phyloP scores from a whole-genome alignment of 495 filamentous ascomycete genomes.

The Penicillium simplicissimum region DNA sequence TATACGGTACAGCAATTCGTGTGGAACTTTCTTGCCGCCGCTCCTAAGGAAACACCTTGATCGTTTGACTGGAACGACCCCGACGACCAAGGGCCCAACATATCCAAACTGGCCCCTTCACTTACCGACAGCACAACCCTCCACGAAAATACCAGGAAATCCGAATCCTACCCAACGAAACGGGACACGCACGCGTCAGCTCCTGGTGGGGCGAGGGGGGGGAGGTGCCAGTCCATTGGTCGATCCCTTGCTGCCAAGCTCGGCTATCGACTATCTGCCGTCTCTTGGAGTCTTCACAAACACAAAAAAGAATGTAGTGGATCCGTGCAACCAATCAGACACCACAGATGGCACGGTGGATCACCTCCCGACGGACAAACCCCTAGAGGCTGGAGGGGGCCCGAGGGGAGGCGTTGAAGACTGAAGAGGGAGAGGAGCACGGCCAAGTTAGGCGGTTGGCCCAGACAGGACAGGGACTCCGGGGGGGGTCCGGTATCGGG shows the following conservation, averaged over 20 bases:
- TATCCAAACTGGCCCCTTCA: not conserved
- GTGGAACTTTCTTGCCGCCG: not conserved
- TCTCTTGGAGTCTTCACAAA: conserved; percentile 21
- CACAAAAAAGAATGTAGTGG: conserved; percentile 18
- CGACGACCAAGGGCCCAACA: conserved; percentile 2
- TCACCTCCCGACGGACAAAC: conserved; percentile 8
- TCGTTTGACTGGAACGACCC: not conserved
- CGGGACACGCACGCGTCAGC: conserved; percentile 47
- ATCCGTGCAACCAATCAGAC: conserved; percentile 13
- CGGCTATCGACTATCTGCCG: conserved; percentile 54
- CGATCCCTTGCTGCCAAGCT: conserved; percentile 41
- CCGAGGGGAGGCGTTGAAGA: not conserved
- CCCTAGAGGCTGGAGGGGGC: conserved; percentile 2
- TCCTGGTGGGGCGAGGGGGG: conserved; percentile 33
- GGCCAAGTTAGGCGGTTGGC: too few relatives aligned
- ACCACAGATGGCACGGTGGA: not conserved
- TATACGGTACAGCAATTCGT: not conserved
- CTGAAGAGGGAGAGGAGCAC: conserved; percentile 2
- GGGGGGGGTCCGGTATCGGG: conserved; percentile 27
- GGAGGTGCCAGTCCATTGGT: conserved; percentile 41
- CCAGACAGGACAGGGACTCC: not conserved
- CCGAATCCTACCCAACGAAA: conserved; percentile 14
- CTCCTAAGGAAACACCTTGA: not conserved
- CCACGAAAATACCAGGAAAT: not conserved
- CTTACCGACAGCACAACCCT: not conserved